A percentile compares a stretch with the other conserved stretches of the same genome.
These are phyloP conservation scores for Cercospora janseana DNA, from an alignment of 2,329 filamentous ascomycete species.

Conservation along the genomic window DNA sequence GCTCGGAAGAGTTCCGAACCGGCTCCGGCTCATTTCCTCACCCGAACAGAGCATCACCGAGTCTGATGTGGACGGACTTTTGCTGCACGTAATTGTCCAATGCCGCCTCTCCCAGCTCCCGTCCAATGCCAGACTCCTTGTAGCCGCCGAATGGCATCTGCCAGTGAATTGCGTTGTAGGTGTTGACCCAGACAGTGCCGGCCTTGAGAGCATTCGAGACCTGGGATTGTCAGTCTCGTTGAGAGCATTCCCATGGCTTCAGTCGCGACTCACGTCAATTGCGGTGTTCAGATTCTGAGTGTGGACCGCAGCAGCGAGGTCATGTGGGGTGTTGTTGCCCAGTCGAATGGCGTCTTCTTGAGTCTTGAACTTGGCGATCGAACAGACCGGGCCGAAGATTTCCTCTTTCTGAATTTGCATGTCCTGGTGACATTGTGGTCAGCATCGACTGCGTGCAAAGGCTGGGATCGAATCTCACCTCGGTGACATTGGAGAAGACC, in stretches of 20 bases:
- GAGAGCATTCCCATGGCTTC: no score
- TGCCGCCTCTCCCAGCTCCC: slow-evolving; percentile 44
- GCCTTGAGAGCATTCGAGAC: slow-evolving; percentile 34
- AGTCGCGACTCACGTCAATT: no score
- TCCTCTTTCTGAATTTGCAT: slow-evolving; percentile 26
- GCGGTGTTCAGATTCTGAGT: background rate
- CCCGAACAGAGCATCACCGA: background rate
- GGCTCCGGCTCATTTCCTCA: background rate
- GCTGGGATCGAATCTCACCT: no score
- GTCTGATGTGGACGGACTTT: slow-evolving; percentile 19
- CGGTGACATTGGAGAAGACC: slow-evolving; percentile 21
- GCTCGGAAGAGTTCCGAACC: no score
- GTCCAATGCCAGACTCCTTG: slow-evolving; percentile 50
- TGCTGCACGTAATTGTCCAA: slow-evolving; percentile 25
- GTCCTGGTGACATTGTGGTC: slow-evolving; percentile 11
- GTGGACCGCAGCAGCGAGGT: slow-evolving; percentile 25
- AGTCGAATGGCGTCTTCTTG: slow-evolving; percentile 26
- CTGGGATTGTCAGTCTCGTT: no score
- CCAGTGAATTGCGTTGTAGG: slow-evolving; percentile 19
- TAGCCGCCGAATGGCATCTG: slow-evolving; percentile 53
- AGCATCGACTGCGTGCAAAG: no score
- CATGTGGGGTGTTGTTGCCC: slow-evolving; percentile 40
- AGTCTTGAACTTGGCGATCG: slow-evolving; percentile 24
- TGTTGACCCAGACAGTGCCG: slow-evolving; percentile 34
- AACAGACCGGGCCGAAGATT: slow-evolving; percentile 25